Percentiles rank a stretch among this genome's conserved stretches.
Conservation (phyloP, 148 eudicot genomes). For the Fagopyrum homotropicum region DNA sequence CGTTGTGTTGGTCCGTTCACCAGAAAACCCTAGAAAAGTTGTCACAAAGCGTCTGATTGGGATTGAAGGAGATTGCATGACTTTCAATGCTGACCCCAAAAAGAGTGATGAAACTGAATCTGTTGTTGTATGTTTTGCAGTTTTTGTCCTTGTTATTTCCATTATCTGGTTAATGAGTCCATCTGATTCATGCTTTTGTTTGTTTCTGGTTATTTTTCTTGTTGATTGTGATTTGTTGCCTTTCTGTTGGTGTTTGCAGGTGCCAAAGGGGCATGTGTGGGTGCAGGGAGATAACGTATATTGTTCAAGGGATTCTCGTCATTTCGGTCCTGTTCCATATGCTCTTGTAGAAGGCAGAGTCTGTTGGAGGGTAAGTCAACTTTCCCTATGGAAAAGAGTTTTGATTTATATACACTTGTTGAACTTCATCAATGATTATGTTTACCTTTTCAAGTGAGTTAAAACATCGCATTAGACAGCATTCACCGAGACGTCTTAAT, state of each 20-base stretch:
- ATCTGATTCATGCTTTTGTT: neutral
- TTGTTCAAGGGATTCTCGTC: constrained; percentile 55
- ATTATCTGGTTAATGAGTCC: neutral
- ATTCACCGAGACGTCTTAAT: neutral
- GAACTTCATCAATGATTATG: neutral
- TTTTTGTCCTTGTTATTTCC: neutral
- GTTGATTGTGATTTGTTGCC: neutral
- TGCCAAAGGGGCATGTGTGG: constrained; percentile 85
- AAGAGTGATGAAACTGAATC: constrained; percentile 25
- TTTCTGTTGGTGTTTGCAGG: constrained; percentile 26
- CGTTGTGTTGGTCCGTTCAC: constrained; percentile 56
- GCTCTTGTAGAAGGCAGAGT: constrained; percentile 49
- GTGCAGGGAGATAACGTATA: constrained; percentile 75
- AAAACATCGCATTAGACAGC: neutral
- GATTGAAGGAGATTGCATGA: constrained; percentile 46
- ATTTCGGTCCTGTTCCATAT: constrained; percentile 73
- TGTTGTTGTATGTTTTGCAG: constrained; percentile 10
- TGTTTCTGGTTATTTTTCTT: too few relatives aligned
- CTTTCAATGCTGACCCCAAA: constrained; percentile 45
- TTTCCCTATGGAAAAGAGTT: neutral
- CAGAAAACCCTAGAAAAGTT: constrained; percentile 62
- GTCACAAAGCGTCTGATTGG: constrained; percentile 69
- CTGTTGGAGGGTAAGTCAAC: constrained; percentile 52
- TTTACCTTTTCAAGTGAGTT: too few relatives aligned
- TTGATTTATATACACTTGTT: neutral